Evolutionary conservation across 2,329 filamentous ascomycete genomes (phyloP).

Genomic region (Clonostachys solani): DNA sequence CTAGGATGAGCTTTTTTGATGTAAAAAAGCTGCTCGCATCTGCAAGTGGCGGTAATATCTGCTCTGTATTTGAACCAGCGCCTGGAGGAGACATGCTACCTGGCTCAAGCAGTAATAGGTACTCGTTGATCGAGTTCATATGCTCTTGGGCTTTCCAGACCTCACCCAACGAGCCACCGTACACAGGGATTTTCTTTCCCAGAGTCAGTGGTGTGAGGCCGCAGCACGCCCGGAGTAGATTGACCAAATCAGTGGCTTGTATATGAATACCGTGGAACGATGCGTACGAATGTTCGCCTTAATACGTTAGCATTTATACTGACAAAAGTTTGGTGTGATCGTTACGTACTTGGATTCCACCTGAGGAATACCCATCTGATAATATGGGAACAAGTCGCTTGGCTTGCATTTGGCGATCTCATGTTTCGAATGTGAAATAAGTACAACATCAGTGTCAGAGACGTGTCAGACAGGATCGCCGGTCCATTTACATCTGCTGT

Average conservation of each 20-base stretch:
- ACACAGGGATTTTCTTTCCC: not conserved
- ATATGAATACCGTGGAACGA: conserved; percentile 60
- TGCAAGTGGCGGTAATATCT: conserved; percentile 10
- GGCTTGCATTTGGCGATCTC: conserved; percentile 64
- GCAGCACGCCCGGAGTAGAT: conserved; percentile 66
- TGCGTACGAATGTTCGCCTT: conserved; percentile 64
- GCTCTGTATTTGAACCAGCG: too few relatives aligned
- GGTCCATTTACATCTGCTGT: conserved; percentile 82
- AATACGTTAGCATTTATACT: not conserved
- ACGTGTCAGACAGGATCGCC: conserved; percentile 72
- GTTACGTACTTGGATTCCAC: conserved; percentile 72
- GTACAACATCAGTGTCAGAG: conserved; percentile 66
- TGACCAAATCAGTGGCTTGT: conserved; percentile 60
- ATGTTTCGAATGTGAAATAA: conserved; percentile 63
- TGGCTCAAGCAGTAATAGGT: conserved; percentile 48
- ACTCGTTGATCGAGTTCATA: conserved; percentile 41
- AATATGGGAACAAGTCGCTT: conserved; percentile 64
- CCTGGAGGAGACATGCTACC: not conserved
- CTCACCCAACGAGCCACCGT: conserved; percentile 39
- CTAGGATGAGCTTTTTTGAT: conserved; percentile 46
- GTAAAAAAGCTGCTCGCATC: conserved; percentile 28
- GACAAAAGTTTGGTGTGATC: not conserved
- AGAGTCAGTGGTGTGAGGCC: conserved; percentile 35
- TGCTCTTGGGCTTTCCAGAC: conserved; percentile 39
- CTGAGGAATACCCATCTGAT: conserved; percentile 77